Conservation (phyloP, 2,329 filamentous ascomycete species). For the Sporothrix luriei region DNA sequence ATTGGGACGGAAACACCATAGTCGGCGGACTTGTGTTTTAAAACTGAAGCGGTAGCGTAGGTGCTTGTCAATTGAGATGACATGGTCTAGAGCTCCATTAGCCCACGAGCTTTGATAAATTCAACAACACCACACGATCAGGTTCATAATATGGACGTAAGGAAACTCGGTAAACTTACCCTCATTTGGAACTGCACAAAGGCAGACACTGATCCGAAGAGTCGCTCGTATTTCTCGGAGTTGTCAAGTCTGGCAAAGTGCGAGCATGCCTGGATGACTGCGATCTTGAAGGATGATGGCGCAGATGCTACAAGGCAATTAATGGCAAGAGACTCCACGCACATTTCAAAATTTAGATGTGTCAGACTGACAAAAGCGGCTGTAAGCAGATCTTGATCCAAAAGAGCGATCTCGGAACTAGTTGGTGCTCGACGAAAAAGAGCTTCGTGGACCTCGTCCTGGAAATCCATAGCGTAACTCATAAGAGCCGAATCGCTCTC, state of each 20-base stretch:
- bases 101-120: background rate
- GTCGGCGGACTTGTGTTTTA: conserved; percentile 48
- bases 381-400: conserved; percentile 67
- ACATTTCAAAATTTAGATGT: conserved; percentile 62
- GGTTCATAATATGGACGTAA: too few relatives aligned
- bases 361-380: conserved; percentile 67
- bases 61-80: conserved; percentile 46
- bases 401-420: conserved; percentile 52
- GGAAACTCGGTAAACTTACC: conserved; percentile 45
- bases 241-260: conserved; percentile 61
- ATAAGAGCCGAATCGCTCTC: conserved; percentile 63
- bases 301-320: conserved; percentile 60
- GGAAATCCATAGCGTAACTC: conserved; percentile 69
- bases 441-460: conserved; percentile 67
- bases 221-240: conserved; percentile 53
- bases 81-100: conserved; percentile 42
- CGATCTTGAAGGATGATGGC: conserved; percentile 63
- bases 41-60: conserved; percentile 46
- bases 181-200: conserved; percentile 61
- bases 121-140: background rate
- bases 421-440: conserved; percentile 60
- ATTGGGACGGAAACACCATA: conserved; percentile 48
- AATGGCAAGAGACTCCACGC: conserved; percentile 59
- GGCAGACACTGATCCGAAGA: conserved; percentile 58
- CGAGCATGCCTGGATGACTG: conserved; percentile 63